Evolutionary conservation across 805 yeast genomes (phyloP).

Genomic region (Candida loeiensis): DNA sequence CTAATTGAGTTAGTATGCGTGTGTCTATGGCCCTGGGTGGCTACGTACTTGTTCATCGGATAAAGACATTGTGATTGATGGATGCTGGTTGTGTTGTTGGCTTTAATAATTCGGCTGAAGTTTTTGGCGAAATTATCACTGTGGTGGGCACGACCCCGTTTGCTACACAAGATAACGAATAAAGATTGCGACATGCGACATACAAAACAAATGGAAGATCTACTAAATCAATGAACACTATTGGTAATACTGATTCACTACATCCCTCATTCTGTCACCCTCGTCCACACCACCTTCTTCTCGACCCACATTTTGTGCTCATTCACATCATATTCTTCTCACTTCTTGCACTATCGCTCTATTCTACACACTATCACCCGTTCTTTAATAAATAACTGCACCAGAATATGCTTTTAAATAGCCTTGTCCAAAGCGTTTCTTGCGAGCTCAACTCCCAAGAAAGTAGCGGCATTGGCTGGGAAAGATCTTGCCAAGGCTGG

Average conservation of each 20-base stretch:
- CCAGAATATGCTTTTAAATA: constrained; percentile 23
- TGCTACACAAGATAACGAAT: not conserved
- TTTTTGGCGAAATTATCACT: constrained; percentile 4
- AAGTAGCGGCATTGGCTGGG: constrained; percentile 99
- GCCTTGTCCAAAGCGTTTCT: constrained; percentile 38
- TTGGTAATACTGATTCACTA: too few relatives aligned
- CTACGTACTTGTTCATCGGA: constrained; percentile 30
- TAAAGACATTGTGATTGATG: constrained; percentile 21
- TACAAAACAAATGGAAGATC: not conserved
- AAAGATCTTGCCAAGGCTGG: constrained; percentile 92
- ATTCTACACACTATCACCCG: too few relatives aligned
- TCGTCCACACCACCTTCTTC: too few relatives aligned
- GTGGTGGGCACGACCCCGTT: constrained; percentile 2
- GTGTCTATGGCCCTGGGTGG: not conserved
- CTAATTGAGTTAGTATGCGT: constrained; percentile 33
- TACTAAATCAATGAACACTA: too few relatives aligned
- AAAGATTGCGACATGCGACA: not conserved
- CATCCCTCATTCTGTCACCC: too few relatives aligned
- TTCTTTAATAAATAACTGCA: too few relatives aligned
- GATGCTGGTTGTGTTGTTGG: constrained; percentile 9
- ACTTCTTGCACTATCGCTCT: too few relatives aligned
- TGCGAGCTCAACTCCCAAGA: constrained; percentile 90
- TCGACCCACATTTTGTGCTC: too few relatives aligned
- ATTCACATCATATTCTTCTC: too few relatives aligned
- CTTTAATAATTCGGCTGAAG: not conserved